Evolutionary conservation across 345 rosid species (phyloP).

Genomic region (Corchorus olitorius): DNA sequence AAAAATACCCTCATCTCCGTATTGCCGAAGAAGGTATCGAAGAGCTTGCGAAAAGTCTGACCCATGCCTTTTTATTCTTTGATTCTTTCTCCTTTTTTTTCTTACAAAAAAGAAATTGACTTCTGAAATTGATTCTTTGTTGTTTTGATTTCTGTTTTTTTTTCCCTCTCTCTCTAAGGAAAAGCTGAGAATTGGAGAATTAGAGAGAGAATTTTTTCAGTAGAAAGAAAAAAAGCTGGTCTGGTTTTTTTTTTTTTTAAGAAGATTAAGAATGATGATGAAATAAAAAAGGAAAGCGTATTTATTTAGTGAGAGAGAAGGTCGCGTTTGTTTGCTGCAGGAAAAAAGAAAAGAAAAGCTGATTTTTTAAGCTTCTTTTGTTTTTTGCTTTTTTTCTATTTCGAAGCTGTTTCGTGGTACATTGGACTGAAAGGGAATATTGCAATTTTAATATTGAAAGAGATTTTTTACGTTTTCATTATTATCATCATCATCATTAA

Average conservation of each 20-base stretch:
- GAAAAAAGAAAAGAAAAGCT: not conserved
- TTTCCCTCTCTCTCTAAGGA: not conserved
- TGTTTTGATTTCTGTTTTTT: not conserved
- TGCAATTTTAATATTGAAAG: not conserved
- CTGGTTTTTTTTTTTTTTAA: not conserved
- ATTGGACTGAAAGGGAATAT: not conserved
- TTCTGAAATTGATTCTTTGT: not conserved
- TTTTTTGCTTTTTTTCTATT: not conserved
- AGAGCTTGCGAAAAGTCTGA: constrained; percentile 87
- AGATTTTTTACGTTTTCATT: too few relatives aligned
- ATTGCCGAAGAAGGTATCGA: constrained; percentile 87
- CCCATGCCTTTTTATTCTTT: constrained; percentile 47
- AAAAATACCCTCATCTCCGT: constrained; percentile 82
- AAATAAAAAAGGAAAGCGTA: not conserved
- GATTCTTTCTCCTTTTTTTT: not conserved
- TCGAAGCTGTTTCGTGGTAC: not conserved
- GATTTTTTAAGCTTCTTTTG: not conserved
- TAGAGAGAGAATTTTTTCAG: too few relatives aligned
- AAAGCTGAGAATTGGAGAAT: not conserved
- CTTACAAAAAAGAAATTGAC: not conserved
- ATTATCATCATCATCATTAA: too few relatives aligned
- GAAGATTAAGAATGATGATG: not conserved
- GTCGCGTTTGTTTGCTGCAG: not conserved
- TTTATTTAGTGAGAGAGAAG: not conserved
- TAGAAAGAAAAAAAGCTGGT: not conserved